phyloP scores from a whole-genome alignment of 495 filamentous ascomycete species.

The Podospora sp. region DNA sequence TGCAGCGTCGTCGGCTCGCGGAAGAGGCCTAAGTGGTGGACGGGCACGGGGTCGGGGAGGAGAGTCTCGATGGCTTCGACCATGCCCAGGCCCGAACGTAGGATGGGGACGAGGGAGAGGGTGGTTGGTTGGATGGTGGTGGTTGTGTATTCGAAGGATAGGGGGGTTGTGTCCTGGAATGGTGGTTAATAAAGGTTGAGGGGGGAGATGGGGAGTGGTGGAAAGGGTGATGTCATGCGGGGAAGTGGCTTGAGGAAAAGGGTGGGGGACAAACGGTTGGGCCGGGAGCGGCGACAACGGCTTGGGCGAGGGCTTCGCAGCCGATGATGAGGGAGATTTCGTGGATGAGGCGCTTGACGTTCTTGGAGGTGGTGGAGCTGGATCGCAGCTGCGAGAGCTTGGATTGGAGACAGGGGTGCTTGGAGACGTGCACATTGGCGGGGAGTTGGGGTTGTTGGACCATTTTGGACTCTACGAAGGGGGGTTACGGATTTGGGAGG shows the following conservation, averaged over 20 bases:
- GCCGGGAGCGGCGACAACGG: constrained; percentile 54
- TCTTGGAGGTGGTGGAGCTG: constrained; percentile 63
- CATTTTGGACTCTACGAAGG: not conserved
- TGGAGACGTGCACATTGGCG: constrained; percentile 77
- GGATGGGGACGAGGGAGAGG: constrained; percentile 86
- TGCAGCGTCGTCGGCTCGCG: constrained; percentile 81
- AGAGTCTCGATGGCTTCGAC: constrained; percentile 82
- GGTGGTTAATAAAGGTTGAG: not conserved
- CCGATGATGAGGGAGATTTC: constrained; percentile 84
- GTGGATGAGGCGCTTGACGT: constrained; percentile 79
- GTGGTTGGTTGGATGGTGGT: constrained; percentile 58
- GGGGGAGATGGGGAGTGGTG: not conserved
- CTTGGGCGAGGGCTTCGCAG: constrained; percentile 74
- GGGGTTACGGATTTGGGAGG: not conserved
- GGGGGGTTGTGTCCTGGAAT: constrained; percentile 68
- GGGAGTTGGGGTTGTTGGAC: constrained; percentile 44
- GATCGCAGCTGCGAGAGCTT: constrained; percentile 92
- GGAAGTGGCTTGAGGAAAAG: not conserved
- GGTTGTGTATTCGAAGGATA: constrained; percentile 70
- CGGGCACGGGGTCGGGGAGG: constrained; percentile 76
- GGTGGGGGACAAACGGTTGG: constrained; percentile 42
- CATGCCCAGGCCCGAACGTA: constrained; percentile 89
- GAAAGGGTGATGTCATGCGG: not conserved
- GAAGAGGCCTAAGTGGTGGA: constrained; percentile 94
- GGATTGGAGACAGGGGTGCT: constrained; percentile 80